phyloP scores from a whole-genome alignment of 441 rosid species.

The Euphorbia corollata region DNA sequence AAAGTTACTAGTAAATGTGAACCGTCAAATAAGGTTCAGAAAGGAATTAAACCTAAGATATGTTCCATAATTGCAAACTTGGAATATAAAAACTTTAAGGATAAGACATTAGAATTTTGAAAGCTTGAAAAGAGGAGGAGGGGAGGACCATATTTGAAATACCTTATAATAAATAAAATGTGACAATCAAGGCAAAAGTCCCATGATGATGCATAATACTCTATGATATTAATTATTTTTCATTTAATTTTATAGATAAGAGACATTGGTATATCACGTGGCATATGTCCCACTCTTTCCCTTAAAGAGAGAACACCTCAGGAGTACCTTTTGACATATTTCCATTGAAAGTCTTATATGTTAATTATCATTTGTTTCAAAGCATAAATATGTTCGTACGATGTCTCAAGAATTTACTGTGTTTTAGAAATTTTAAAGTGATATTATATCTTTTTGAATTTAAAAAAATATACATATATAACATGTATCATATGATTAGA shows the following conservation, averaged over 20 bases:
- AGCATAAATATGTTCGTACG: too few relatives aligned
- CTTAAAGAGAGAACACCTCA: slow-evolving; percentile 48
- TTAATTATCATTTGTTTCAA: too few relatives aligned
- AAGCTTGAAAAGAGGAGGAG: slow-evolving; percentile 6
- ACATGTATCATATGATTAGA: too few relatives aligned
- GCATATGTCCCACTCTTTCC: slow-evolving; percentile 53
- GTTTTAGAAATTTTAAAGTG: too few relatives aligned
- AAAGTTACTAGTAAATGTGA: too few relatives aligned
- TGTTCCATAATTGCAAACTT: slow-evolving; percentile 10
- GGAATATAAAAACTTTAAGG: slow-evolving; percentile 7
- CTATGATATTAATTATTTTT: too few relatives aligned
- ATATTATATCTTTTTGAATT: too few relatives aligned
- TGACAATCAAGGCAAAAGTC: slow-evolving; percentile 33
- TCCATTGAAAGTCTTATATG: too few relatives aligned
- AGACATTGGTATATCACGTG: slow-evolving; percentile 57
- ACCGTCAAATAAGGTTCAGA: neutral
- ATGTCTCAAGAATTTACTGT: too few relatives aligned
- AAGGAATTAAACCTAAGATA: slow-evolving; percentile 3
- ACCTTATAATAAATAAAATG: slow-evolving; percentile 11
- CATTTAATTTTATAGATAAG: neutral
- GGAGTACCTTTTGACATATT: slow-evolving; percentile 21
- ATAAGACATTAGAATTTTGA: slow-evolving; percentile 22
- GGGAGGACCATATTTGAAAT: slow-evolving; percentile 11
- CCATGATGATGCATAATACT: slow-evolving; percentile 20
- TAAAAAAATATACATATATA: too few relatives aligned